Evolutionary conservation across 495 filamentous ascomycete genomes (phyloP), one percentile per base, ranked within the genome.

Genomic region (Tuber borchii): DNA sequence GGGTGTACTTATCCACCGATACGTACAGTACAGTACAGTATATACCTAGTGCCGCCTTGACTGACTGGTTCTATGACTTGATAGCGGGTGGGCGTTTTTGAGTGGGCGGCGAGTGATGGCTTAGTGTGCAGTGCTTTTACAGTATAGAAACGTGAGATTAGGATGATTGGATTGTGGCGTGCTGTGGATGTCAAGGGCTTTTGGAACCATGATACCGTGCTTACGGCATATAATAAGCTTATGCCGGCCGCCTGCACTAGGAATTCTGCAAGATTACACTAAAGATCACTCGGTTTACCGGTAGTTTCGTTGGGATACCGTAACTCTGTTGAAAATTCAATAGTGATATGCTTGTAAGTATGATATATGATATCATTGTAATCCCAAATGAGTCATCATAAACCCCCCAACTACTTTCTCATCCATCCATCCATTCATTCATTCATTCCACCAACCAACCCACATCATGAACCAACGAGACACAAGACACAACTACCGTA

Each of bases 251-350:
- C 31, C 56, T 65, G 26, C 26, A 26, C 56, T 19, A 34, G 0
- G 70, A 16, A 26, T 71, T 45, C 10, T 17, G 40, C 44, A 22
- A 31, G 22, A 42, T 42, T 10, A n/a, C 34, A 37, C 26, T 20
- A 34, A 22, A 44, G 39, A 71, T 46, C 70, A 44, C 70, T 71
- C 70, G 69, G 8, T 39, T 43, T 43, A n/a, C n/a, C n/a, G n/a
- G n/a, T 70, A 6, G 26, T 43, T 71, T 39, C 42, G 10, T 34
- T 71, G 26, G 12, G 19, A 9, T 39, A 20, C 16, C n/a, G n/a
- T n/a, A n/a, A n/a, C 26, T 43, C 42, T 71, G 7, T 71, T 71
- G 69, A 31, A 37, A 37, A 37, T 37, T 37, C 2, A 2, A 43
- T 31, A 39, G 9, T 71, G 45, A 48, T 48, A 48, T 48, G 45